Evolutionary conservation across 176 grass and related monocot genomes (phyloP).

Genomic region (Oryza australiensis): DNA sequence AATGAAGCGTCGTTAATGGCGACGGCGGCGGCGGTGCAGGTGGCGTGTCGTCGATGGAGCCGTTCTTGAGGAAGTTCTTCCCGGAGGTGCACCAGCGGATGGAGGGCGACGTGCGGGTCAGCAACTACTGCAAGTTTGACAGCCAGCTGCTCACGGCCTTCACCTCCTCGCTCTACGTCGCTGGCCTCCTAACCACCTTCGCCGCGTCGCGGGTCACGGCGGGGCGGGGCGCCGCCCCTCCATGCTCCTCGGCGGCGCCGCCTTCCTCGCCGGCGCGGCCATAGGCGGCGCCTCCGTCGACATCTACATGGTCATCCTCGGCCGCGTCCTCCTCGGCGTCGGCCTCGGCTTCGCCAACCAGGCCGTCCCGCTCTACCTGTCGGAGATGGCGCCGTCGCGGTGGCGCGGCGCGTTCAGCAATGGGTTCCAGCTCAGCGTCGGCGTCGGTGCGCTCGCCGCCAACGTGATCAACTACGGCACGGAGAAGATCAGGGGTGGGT

Average conservation of each 20-base stretch:
- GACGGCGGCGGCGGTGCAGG: constrained; percentile 9
- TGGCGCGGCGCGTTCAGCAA: constrained; percentile 71
- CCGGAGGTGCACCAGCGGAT: constrained; percentile 63
- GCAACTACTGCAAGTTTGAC: constrained; percentile 96
- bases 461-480: constrained; percentile 66
- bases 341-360: constrained; percentile 67
- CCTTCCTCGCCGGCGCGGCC: constrained; percentile 47
- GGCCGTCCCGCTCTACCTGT: constrained; percentile 77
- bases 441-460: constrained; percentile 47
- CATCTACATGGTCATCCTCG: constrained; percentile 66
- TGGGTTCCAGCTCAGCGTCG: constrained; percentile 63
- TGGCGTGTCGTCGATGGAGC: constrained; percentile 82
- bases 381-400: constrained; percentile 68
- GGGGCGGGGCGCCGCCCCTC: constrained; percentile 42
- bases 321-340: constrained; percentile 61
- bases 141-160: constrained; percentile 83
- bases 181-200: constrained; percentile 58
- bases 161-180: constrained; percentile 81
- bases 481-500: constrained; percentile 53
- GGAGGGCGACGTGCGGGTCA: constrained; percentile 50
- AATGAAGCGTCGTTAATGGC: background rate
- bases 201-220: constrained; percentile 52
- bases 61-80: constrained; percentile 74
- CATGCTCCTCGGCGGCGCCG: constrained; percentile 67
- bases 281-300: constrained; percentile 50